A percentile compares a stretch with the other conserved stretches of the same genome.
Conservation (phyloP, 1,284 basidiomycete genomes). For the Ustilago hordei region DNA sequence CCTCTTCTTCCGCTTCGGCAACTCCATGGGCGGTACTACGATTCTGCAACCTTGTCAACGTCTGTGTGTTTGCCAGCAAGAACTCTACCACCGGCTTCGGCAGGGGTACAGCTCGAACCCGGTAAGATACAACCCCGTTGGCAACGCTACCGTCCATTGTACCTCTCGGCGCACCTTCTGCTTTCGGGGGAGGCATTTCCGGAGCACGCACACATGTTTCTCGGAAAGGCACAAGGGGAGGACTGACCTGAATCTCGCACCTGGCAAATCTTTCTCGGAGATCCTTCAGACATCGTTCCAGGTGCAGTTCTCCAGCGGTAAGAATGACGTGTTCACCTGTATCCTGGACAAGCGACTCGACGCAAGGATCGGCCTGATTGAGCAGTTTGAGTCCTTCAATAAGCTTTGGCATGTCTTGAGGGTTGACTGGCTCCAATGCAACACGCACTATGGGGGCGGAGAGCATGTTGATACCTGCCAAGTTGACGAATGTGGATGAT, state of each 20-base stretch:
- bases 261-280: slow-evolving; percentile 92
- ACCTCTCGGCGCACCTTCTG: slow-evolving; percentile 79
- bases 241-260: slow-evolving; percentile 90
- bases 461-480: slow-evolving; percentile 63
- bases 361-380: slow-evolving; percentile 95
- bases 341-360: slow-evolving; percentile 94
- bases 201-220: slow-evolving; percentile 81
- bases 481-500: slow-evolving; percentile 54
- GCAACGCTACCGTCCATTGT: slow-evolving; percentile 80
- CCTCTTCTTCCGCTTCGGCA: slow-evolving; percentile 26
- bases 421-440: slow-evolving; percentile 87
- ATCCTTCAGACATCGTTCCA: slow-evolving; percentile 97
- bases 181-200: slow-evolving; percentile 90
- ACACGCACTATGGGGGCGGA: slow-evolving; percentile 91
- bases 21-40: slow-evolving; percentile 51
- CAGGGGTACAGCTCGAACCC: slow-evolving; percentile 83
- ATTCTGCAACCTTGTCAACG: slow-evolving; percentile 67
- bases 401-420: slow-evolving; percentile 90
- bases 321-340: slow-evolving; percentile 98
- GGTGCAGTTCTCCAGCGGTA: slow-evolving; percentile 93
- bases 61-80: slow-evolving; percentile 78
- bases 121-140: slow-evolving; percentile 83
- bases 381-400: slow-evolving; percentile 88
- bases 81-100: slow-evolving; percentile 79
- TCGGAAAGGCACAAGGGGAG: slow-evolving; percentile 96